Evolutionary conservation across 805 yeast species (phyloP), one percentile per base, ranked within the genome.

Genomic region (Hanseniaspora taiwanica): DNA sequence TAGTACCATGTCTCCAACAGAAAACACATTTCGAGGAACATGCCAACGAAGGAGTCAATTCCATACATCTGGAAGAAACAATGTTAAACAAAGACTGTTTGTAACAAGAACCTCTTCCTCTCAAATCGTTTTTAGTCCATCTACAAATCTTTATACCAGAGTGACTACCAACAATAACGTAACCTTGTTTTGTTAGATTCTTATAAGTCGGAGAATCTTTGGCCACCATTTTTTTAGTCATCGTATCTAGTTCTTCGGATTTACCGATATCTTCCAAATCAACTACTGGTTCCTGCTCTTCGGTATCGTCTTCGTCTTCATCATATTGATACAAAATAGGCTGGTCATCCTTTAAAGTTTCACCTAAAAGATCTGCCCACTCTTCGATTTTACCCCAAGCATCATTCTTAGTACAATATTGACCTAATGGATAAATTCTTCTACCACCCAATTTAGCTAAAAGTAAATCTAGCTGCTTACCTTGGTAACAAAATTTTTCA

Each of bases 1-100:
- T 87, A 2, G 96, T 86, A 37, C 96, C 96, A 59, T 86, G 96
- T 57, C 96, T 73, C 96, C 96, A 86, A 63, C 96, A 86, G 55
- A 86, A 86, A 4, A 87, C 96, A 69, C 96, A 86, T 58, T 86
- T 86, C 56, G 86, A 86, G 4, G 96, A 84, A 59, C 96, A 86
- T 6, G 95, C 89, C 44, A 86, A 66, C 1, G 94, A 80, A 1
- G 96, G 96, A 0, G 96, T 86, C 2, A 96, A 76, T 56, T 86
- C 96, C 96, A 86, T 86, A 62, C 96, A 86, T 42, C 89, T 64
- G 62, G 89, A 96, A 2, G 93, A 81, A 45, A 71, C 75, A 50
- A 86, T 86, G 19, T 96, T 96, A 57, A 87, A 86, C 51, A 86
- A 80, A 8, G 96, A 94, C 61, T 72, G 84, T 56, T 86, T 86